phyloP scores from a whole-genome alignment of 805 yeast genomes.

The Candida alai region DNA sequence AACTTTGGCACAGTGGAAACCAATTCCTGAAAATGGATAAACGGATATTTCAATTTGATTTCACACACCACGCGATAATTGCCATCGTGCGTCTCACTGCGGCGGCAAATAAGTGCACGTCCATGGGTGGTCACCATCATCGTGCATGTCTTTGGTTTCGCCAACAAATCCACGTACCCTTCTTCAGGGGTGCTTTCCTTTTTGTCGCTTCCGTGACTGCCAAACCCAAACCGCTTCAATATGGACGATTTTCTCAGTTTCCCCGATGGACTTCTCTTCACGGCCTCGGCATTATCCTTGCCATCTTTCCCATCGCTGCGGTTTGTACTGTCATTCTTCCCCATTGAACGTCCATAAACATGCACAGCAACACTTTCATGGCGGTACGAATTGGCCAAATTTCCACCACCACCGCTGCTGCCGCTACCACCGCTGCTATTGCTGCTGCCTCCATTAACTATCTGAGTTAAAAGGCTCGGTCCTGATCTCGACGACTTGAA shows the following conservation, averaged over 20 bases:
- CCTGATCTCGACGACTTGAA: constrained; percentile 20
- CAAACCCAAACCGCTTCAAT: constrained; percentile 10
- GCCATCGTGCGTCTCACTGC: constrained; percentile 36
- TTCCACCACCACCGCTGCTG: no score
- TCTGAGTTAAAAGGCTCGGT: constrained; percentile 34
- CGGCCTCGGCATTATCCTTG: background rate
- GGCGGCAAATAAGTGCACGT: constrained; percentile 46
- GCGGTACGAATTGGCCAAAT: constrained; percentile 1
- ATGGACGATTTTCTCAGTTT: constrained; percentile 6
- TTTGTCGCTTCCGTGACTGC: constrained; percentile 4
- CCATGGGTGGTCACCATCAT: constrained; percentile 61
- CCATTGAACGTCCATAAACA: background rate
- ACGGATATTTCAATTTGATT: constrained; percentile 49
- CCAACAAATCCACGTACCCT: constrained; percentile 20
- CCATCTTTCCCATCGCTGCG: background rate
- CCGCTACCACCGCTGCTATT: background rate
- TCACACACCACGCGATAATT: constrained; percentile 50
- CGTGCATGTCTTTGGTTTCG: constrained; percentile 45
- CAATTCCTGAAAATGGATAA: constrained; percentile 57
- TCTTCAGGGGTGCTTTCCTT: constrained; percentile 6
- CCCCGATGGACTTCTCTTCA: no score
- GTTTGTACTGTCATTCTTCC: constrained; percentile 5
- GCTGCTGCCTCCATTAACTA: constrained; percentile 26
- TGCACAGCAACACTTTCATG: constrained; percentile 59
- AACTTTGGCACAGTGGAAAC: constrained; percentile 28